Evolutionary conservation across 805 yeast species (phyloP), one percentile per base, ranked within the genome.

Genomic region (Dipodascopsis uninucleata): DNA sequence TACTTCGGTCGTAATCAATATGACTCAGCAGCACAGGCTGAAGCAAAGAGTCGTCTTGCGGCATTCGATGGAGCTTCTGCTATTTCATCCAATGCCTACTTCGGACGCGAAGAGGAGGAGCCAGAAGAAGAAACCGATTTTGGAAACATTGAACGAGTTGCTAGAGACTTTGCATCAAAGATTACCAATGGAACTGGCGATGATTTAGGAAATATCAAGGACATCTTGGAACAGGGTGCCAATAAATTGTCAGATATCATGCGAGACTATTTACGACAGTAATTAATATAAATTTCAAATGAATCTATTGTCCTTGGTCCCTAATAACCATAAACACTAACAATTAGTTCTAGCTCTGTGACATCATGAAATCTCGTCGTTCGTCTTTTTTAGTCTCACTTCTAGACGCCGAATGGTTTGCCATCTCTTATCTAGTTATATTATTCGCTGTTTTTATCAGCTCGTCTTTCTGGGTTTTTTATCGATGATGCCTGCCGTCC

Each of bases 221-320:
- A 86, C 65, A 96, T 88, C 12, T 75, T 93, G 53, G 97, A 90
- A 66, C 85, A 79, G 55, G 97, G 97, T 47, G 97, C 97, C 20
- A 84, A 81, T 61, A 88, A 85, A 67, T 71, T 90, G 44, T 86
- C 94, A 23, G 83, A 82, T 23, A 80, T 83, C 62, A 71, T 93
- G 70, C 78, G 97, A 59, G 97, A 90, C 61, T 87, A 50, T 24
- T 14, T 50, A 38, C 51, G 45, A 21, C 43, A 47, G 42, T 41
- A 25, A 24, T 10, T 12, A n/a, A n/a, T n/a, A 10, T 12, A 26
- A 26, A 26, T 10, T 12, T 12, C n/a, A 12, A n/a, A n/a, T 26
- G 29, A n/a, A 26, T 26, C 10, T 26, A 10, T 26, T 34, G 18
- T 6, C 12, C 28, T 21, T 32, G 20, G n/a, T n/a, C n/a, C n/a